A percentile compares a stretch with the other conserved stretches of the same genome.
phyloP scores from a whole-genome alignment of 805 yeast species.

The Metahyphopichia silvanorum region DNA sequence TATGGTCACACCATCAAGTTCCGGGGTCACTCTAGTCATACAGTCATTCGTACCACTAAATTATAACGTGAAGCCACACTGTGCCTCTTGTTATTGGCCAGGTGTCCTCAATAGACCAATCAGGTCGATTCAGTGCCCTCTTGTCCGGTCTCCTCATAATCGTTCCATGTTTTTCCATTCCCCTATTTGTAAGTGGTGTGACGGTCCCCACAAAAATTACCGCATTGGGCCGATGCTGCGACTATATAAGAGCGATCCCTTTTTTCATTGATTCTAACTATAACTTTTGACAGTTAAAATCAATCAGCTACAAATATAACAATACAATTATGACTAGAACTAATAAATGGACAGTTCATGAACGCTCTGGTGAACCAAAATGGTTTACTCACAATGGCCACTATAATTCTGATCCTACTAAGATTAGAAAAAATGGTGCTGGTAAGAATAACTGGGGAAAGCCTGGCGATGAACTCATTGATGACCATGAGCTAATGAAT shows the following conservation, averaged over 20 bases:
- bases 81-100: no score
- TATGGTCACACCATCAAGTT: no score
- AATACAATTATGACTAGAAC: constrained; percentile 64
- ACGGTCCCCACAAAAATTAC: constrained; percentile 1
- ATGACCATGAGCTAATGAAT: constrained; percentile 44
- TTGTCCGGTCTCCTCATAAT: no score
- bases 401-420: constrained; percentile 65
- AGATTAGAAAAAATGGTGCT: constrained; percentile 78
- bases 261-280: neutral
- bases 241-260: neutral
- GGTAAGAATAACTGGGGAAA: constrained; percentile 90
- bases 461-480: constrained; percentile 71
- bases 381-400: constrained; percentile 80
- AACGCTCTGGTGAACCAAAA: constrained; percentile 52
- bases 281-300: neutral
- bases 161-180: no score
- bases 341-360: constrained; percentile 70
- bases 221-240: neutral
- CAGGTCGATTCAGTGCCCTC: no score
- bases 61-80: no score
- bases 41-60: no score
- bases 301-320: neutral
- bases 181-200: no score
- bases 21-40: no score
- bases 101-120: no score